A percentile compares a stretch with the other conserved stretches of the same genome.
Conservation (phyloP, 306 rosid genomes). For the Malus orientalis region DNA sequence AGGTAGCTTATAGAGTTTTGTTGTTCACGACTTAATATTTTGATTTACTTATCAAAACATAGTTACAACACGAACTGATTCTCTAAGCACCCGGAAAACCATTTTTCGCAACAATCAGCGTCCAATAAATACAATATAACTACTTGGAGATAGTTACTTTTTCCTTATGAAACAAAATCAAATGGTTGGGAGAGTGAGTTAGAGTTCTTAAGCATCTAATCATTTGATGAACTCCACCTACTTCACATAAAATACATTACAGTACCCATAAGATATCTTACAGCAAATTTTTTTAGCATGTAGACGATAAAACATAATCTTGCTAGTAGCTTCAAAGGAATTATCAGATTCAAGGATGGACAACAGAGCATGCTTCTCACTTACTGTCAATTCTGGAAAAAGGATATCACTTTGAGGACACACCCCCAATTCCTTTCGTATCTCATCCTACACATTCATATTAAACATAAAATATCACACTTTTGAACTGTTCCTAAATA, state of each 20-base stretch:
- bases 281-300: neutral
- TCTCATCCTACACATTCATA: conserved; percentile 64
- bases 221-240: neutral
- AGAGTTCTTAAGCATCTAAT: neutral
- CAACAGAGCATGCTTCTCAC: conserved; percentile 22
- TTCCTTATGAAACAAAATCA: neutral
- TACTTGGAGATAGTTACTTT: neutral
- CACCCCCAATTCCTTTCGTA: conserved; percentile 89
- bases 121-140: neutral
- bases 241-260: neutral
- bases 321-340: neutral
- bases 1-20: neutral
- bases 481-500: neutral
- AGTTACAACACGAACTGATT: neutral
- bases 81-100: neutral
- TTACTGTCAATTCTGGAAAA: conserved; percentile 85
- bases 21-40: neutral
- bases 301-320: neutral
- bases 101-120: neutral
- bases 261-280: neutral
- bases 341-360: conserved; percentile 5
- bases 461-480: conserved; percentile 1
- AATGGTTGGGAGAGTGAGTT: neutral
- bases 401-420: conserved; percentile 96
- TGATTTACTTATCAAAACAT: neutral